These are phyloP conservation scores for Aethionema arabicum DNA, from an alignment of 345 rosid species.

Conservation along the genomic window DNA sequence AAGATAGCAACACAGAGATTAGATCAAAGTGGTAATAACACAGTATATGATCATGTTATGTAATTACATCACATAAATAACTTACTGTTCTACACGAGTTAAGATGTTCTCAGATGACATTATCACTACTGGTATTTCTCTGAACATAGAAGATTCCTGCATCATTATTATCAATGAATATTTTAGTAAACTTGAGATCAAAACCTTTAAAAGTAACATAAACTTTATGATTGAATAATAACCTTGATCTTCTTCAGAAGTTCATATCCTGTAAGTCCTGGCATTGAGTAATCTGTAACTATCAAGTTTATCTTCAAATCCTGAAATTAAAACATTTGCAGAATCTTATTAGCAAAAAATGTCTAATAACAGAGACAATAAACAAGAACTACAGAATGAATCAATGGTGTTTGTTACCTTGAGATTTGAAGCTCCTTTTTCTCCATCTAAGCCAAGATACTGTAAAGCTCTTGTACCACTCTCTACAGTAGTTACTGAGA, in stretches of 20 bases:
- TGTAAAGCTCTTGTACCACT: constrained; percentile 77
- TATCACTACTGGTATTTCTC: constrained; percentile 74
- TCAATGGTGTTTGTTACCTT: constrained; percentile 39
- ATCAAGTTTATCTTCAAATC: constrained; percentile 77
- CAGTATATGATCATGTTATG: background rate
- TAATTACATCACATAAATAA: constrained; percentile 1
- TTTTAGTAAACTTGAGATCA: too few relatives aligned
- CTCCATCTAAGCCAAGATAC: constrained; percentile 79
- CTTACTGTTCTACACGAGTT: constrained; percentile 64
- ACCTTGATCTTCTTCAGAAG: constrained; percentile 81
- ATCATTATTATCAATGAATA: background rate
- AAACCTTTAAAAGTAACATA: too few relatives aligned
- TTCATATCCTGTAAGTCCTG: constrained; percentile 82
- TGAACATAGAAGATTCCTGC: constrained; percentile 68
- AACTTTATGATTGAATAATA: background rate
- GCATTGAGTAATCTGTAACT: constrained; percentile 84
- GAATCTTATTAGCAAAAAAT: background rate
- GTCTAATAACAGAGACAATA: background rate
- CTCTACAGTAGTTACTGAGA: constrained; percentile 74
- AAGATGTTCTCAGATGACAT: constrained; percentile 82
- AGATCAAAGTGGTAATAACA: background rate
- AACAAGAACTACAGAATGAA: background rate
- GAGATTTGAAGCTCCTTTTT: constrained; percentile 49
- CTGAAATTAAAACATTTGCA: constrained; percentile 34
- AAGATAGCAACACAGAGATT: constrained; percentile 4